Conservation (phyloP, 352 stramenopile genomes). For the Globisporangium nagaii region DNA sequence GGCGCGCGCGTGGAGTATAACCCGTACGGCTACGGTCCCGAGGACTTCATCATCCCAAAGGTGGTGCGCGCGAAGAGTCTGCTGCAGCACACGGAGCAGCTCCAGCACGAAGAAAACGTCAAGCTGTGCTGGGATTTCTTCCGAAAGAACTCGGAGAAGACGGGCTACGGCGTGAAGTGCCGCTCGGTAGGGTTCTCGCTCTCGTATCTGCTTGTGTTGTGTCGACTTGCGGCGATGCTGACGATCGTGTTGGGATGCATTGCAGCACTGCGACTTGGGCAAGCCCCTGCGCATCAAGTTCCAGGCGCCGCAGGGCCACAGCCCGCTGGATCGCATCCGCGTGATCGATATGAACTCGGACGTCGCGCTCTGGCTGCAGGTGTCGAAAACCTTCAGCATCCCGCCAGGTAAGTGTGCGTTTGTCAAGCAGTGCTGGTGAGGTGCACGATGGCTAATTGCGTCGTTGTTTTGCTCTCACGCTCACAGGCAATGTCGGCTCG, state of each 20-base stretch:
- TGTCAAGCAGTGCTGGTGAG: neutral
- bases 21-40: slow-evolving; percentile 78
- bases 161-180: slow-evolving; percentile 68
- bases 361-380: slow-evolving; percentile 76
- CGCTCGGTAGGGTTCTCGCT: slow-evolving; percentile 54
- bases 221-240: too few species aligned
- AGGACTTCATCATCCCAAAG: slow-evolving; percentile 83
- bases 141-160: slow-evolving; percentile 57
- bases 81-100: slow-evolving; percentile 82
- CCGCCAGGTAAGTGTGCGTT: slow-evolving; percentile 37
- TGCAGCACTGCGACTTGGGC: slow-evolving; percentile 71
- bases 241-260: neutral
- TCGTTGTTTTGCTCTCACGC: neutral
- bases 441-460: neutral
- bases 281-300: slow-evolving; percentile 80
- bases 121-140: slow-evolving; percentile 74
- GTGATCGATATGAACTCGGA: slow-evolving; percentile 85
- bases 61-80: slow-evolving; percentile 75
- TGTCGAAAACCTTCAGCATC: slow-evolving; percentile 79
- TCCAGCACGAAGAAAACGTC: slow-evolving; percentile 81
- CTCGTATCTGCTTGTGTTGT: too few species aligned
- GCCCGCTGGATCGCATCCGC: slow-evolving; percentile 68
- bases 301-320: slow-evolving; percentile 63
- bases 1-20: slow-evolving; percentile 74
- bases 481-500: slow-evolving; percentile 49